Base-by-base conservation (phyloP, 2,329 filamentous ascomycete species). In the Ceratocystis eucalypticola region DNA sequence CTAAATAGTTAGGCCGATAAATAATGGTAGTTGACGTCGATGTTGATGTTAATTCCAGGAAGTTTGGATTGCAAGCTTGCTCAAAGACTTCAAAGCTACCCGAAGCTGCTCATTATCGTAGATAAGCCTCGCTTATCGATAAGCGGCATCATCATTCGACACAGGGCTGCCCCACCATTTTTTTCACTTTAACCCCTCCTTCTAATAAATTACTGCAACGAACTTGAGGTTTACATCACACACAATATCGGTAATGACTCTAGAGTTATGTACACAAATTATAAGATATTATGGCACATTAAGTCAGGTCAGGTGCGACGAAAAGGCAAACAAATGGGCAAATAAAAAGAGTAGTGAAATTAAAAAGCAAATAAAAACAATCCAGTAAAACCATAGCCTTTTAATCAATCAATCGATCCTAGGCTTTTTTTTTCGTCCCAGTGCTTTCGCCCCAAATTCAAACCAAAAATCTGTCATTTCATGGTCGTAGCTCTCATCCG, bases 81-180 rank as follows among this genome's bases (percentile, higher is more conserved):
- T 15, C 10, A 41, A 41, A 41, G 37, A 12, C 37, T 41, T 22
- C 48, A 50, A 50, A 50, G 20, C 48, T 50, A 10, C 48, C 8
- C 20, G 48, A 20, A 50, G 8, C 37, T 22, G n/a, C 22, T 50
- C 6, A 20, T 50, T 50, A 25, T 50, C 20, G 46, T 50, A 50
- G 48, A 41, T 41, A 41, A 55, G 61, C 28, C 30, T 44, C 46
- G 64, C 22, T 55, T 57, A 61, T 65, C 48, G 64, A 66, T 72
- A 68, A 72, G 70, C 62, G 41, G 8, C 15, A 44, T 15, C 25
- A 2, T 25, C 48, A 22, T 50, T 6, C 48, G 48, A 50, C 48
- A 50, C 5, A 50, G 10, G 37, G 8, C 48, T 50, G 48, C 48
- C 48, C 48, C 48, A 50, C 48, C 48, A 25, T 22, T 22, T 22